A percentile compares a stretch with the other conserved stretches of the same genome.
phyloP scores from a whole-genome alignment of 2,329 filamentous ascomycete genomes.

The Colletotrichum sp. region DNA sequence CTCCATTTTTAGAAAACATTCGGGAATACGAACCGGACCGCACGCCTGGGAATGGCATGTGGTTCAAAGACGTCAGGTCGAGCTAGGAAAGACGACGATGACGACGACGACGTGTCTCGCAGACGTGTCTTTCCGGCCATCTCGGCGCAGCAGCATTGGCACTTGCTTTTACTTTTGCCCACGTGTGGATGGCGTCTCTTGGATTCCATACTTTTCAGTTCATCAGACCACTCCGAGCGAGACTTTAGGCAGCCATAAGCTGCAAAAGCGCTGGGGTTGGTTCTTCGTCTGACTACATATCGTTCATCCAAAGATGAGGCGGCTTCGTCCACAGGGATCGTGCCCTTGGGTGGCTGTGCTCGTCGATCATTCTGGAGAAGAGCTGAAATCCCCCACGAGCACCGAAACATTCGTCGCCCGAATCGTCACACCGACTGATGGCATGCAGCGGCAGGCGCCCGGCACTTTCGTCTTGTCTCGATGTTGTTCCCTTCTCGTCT shows the following conservation, averaged over 20 bases:
- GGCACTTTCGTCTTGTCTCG: not conserved
- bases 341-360: constrained; percentile 1
- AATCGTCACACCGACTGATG: not conserved
- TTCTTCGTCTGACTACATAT: not conserved
- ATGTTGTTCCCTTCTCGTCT: not conserved
- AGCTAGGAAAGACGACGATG: not conserved
- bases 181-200: not conserved
- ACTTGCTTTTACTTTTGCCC: not conserved
- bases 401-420: not conserved
- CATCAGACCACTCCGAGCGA: not conserved
- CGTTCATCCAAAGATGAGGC: constrained; percentile 2
- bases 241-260: not conserved
- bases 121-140: not conserved
- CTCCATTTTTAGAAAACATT: constrained; percentile 14
- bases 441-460: not conserved
- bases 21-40: constrained; percentile 12
- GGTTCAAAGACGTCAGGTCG: not conserved
- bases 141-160: not conserved
- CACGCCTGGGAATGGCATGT: not conserved
- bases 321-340: constrained; percentile 1
- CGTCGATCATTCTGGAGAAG: constrained; percentile 11
- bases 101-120: not conserved
- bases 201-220: not conserved
- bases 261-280: not conserved
- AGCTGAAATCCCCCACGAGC: not conserved